These are phyloP conservation scores for Flaveria bidentis DNA, from an alignment of 129 eudicot genomes.

Conservation along the genomic window DNA sequence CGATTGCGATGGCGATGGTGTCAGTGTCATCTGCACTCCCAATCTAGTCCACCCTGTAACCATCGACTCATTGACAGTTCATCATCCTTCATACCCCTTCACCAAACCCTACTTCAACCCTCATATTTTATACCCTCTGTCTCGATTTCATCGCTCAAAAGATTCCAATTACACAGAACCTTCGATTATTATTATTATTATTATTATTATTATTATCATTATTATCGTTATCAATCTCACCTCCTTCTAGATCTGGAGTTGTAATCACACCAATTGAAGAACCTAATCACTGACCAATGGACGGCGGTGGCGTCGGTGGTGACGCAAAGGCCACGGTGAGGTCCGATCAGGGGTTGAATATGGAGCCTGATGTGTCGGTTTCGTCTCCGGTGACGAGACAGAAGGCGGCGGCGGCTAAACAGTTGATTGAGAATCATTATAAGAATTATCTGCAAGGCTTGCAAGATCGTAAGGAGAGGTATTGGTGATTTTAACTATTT, in stretches of 20 bases:
- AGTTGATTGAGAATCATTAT: constrained; percentile 88
- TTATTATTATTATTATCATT: background rate
- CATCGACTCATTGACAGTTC: constrained; percentile 26
- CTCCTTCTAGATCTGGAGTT: constrained; percentile 31
- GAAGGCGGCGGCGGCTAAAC: constrained; percentile 87
- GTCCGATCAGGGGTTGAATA: constrained; percentile 58
- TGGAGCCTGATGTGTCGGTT: constrained; percentile 70
- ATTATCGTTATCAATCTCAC: background rate
- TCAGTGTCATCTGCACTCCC: constrained; percentile 33
- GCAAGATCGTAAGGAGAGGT: constrained; percentile 92
- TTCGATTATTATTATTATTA: background rate
- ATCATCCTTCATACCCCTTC: constrained; percentile 5
- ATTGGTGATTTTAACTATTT: background rate
- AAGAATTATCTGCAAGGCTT: constrained; percentile 80
- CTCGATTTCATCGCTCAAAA: constrained; percentile 38
- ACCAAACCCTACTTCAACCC: constrained; percentile 27
- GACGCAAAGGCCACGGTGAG: constrained; percentile 50
- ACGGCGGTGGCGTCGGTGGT: constrained; percentile 45
- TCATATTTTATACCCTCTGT: constrained; percentile 1
- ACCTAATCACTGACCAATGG: constrained; percentile 38
- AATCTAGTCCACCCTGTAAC: constrained; percentile 38
- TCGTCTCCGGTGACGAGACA: constrained; percentile 88
- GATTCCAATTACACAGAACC: constrained; percentile 33
- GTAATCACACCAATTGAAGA: constrained; percentile 12
- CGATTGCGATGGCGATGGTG: constrained; percentile 30